phyloP scores from a whole-genome alignment of 2,329 filamentous ascomycete genomes.

The Pseudopyricularia javanii region DNA sequence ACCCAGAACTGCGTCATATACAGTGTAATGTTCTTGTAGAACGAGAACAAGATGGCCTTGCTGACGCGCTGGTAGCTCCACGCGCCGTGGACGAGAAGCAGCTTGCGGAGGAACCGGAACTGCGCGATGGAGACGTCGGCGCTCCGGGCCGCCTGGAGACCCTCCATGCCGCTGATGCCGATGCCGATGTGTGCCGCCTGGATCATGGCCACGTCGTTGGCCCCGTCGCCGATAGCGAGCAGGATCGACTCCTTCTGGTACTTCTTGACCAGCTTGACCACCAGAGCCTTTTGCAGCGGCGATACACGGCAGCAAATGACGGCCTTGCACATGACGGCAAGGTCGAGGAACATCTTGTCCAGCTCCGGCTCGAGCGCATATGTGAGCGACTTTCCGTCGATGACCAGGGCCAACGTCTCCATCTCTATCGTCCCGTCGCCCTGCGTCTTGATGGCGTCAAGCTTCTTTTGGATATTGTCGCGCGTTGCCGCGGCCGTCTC shows the following conservation, averaged over 20 bases:
- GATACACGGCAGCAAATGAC: conserved; percentile 97
- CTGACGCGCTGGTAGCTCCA: conserved; percentile 97
- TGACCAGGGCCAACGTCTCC: conserved; percentile 82
- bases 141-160: conserved; percentile 88
- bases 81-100: conserved; percentile 86
- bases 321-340: conserved; percentile 95
- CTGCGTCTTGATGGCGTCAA: conserved; percentile 80
- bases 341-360: conserved; percentile 84
- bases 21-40: conserved; percentile 97
- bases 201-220: conserved; percentile 99
- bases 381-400: conserved; percentile 91
- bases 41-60: conserved; percentile 95
- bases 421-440: conserved; percentile 63
- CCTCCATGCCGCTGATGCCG: conserved; percentile 93
- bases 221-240: conserved; percentile 91
- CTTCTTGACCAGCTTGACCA: conserved; percentile 96
- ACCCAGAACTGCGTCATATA: conserved; percentile 99
- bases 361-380: conserved; percentile 87
- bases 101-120: conserved; percentile 87
- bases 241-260: conserved; percentile 80
- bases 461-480: conserved; percentile 85
- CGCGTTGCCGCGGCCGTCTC: conserved; percentile 67
- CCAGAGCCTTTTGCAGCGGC: conserved; percentile 89
- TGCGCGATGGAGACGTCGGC: conserved; percentile 94
- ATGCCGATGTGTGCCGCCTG: conserved; percentile 97